Base-by-base conservation (phyloP, 2,329 filamentous ascomycete genomes). In the Juglanconis juglandina region DNA sequence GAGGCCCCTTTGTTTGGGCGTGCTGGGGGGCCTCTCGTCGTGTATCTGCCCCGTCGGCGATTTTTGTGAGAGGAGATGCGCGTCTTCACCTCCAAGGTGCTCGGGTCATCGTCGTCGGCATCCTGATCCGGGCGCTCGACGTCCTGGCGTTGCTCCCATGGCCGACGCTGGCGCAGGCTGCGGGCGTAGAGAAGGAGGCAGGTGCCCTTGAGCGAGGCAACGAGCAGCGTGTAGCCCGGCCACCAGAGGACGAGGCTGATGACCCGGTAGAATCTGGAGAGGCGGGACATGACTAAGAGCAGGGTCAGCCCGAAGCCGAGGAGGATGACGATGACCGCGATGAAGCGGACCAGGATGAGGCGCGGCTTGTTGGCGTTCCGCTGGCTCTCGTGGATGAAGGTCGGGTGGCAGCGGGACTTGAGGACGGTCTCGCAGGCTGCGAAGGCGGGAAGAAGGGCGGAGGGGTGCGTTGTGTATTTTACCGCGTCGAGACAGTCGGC, bases 381-480 rank as follows among this genome's bases (percentile, higher is more conserved):
- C 30, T 73, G 67, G 53, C 70, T 70, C 72, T 73, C 75, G 41
- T 64, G 67, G 41, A 76, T 63, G 66, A 80, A 79, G 42, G 71
- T 70, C 2, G 76, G 75, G 61, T 78, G 76, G 5, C 71, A 70
- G 49, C 71, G 69, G 33, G 69, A 69, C 53, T 74, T 69, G 13
- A 80, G 69, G 4, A 67, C 64, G 11, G 70, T 65, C 58, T 79
- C 77, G 58, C 73, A 70, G 5, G 72, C 68, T 11, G 73, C 65
- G 48, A 76, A 75, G 7, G 74, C 75, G 0, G 74, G 71, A 0
- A 77, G 68, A 4, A 79, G 71, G 1, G 76, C 75, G 0, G 77
- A 77, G 1, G 78, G 77, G 64, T 80, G 77, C 2, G 77, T 79
- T 0, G 78, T 79, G 39, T 75, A 70, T 53, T 74, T 69, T 0